Percentiles rank a stretch among this genome's conserved stretches.
phyloP scores from a whole-genome alignment of 2,329 filamentous ascomycete genomes.

The Fusarium mundagurra region DNA sequence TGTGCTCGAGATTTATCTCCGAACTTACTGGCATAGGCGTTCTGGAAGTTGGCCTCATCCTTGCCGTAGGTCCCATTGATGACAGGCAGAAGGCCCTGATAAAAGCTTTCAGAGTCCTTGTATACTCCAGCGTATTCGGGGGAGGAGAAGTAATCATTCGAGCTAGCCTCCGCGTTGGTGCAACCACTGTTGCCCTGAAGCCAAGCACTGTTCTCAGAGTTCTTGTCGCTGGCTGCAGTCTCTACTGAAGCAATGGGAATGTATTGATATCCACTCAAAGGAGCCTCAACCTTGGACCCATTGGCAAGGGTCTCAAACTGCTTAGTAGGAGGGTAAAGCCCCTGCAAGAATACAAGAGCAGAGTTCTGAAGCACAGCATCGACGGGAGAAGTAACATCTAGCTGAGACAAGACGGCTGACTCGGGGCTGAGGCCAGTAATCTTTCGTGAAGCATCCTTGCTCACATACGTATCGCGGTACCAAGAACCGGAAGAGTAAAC shows the following conservation, averaged over 20 bases:
- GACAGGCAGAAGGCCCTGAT: conserved; percentile 63
- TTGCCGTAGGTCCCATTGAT: conserved; percentile 62
- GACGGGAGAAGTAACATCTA: conserved; percentile 75
- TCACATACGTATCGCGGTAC: conserved; percentile 81
- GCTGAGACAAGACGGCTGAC: conserved; percentile 73
- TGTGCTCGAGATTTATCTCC: conserved; percentile 59
- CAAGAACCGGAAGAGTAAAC: conserved; percentile 77
- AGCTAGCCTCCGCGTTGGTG: conserved; percentile 63
- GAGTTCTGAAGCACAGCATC: conserved; percentile 85
- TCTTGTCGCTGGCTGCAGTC: conserved; percentile 62
- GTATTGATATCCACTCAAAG: conserved; percentile 84
- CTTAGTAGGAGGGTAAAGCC: conserved; percentile 83
- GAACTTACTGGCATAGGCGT: conserved; percentile 68
- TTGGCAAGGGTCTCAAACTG: conserved; percentile 73
- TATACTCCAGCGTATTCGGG: conserved; percentile 56
- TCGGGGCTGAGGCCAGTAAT: conserved; percentile 75
- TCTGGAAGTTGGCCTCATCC: conserved; percentile 63
- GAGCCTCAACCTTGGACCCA: conserved; percentile 71
- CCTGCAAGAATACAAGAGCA: conserved; percentile 83
- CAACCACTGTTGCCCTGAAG: conserved; percentile 68
- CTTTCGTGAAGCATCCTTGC: conserved; percentile 63
- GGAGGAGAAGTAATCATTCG: conserved; percentile 63
- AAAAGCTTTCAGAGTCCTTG: conserved; percentile 68
- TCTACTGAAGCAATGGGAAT: conserved; percentile 75
- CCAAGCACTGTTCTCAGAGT: conserved; percentile 67